Evolutionary conservation across 768 basidiomycete species (phyloP), one percentile per base, ranked within the genome.

Genomic region (Termitomyces sp.): DNA sequence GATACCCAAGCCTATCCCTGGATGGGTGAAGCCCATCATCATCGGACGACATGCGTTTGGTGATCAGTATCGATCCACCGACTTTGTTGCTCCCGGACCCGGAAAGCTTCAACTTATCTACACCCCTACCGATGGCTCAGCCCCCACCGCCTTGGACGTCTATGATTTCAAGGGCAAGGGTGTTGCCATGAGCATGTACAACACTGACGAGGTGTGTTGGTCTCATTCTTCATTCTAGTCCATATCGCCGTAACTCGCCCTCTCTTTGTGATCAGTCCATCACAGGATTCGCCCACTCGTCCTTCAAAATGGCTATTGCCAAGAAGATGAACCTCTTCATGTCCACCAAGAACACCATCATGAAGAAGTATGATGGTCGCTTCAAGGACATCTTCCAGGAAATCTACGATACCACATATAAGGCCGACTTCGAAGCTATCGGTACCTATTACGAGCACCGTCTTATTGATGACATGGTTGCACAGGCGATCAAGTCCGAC

Each of bases 361-460:
- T 96, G 67, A 96, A 99, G 77, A 94, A 88, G 68, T 99, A 99
- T 70, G 97, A 98, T 66, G 97, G 97, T 41, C 84, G 95, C 29
- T 99, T 98, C 84, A 99, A 99, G 79, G 97, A 99, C 65, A 94
- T 96, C 68, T 97, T 99, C 86, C 86, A 98, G 70, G 94, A 97
- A 65, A 87, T 98, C 64, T 99, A 93, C 69, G 91, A 96, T 7
- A 64, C 76, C 11, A 72, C 84, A 53, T 94, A 94, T 80, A 87
- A 87, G 68, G 56, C 76, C 1, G 73, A 76, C 50, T 94, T 88
- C 64, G 85, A 92, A 57, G 78, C 74, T 12, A 73, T 76, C 6
- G 86, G 85, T 7, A 87, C 91, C 63, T 92, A 89, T 76, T 94
- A 94, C 68, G 97, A 98, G 75, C 97, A 99, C 73, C 90, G 97